phyloP scores from a whole-genome alignment of 768 basidiomycete genomes.

The Botryobasidium botryosum region DNA sequence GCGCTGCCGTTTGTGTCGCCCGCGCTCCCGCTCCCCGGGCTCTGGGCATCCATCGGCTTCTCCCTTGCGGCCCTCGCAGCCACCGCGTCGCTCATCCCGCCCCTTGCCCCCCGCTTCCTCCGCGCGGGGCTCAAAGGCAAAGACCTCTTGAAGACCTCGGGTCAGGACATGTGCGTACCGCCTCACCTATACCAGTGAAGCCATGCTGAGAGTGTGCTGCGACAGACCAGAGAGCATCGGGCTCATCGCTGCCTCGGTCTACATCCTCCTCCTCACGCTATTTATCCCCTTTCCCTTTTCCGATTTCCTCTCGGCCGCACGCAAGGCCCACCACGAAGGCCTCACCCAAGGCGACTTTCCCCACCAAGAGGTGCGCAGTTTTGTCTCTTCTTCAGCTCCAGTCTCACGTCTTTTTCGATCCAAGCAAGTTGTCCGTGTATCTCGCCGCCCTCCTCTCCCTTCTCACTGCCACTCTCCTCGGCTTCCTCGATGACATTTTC shows the following conservation, averaged over 20 bases:
- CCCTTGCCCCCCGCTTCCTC: conserved; percentile 63
- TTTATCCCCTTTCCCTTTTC: conserved; percentile 96
- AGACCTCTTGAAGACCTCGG: conserved; percentile 73
- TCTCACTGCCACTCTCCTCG: conserved; percentile 81
- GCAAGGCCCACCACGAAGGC: conserved; percentile 32
- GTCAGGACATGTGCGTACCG: conserved; percentile 43
- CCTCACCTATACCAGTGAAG: not conserved
- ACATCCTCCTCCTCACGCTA: conserved; percentile 70
- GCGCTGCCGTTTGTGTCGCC: conserved; percentile 7
- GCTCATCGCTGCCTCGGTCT: conserved; percentile 76
- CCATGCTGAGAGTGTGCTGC: conserved; percentile 2
- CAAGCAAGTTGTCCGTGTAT: conserved; percentile 68
- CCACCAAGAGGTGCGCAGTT: conserved; percentile 36
- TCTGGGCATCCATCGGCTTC: conserved; percentile 70
- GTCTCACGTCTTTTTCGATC: not conserved
- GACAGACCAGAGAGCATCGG: conserved; percentile 85
- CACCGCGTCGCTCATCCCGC: conserved; percentile 65
- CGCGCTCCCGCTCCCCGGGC: conserved; percentile 17
- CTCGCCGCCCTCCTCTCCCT: conserved; percentile 85
- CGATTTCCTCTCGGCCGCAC: conserved; percentile 32
- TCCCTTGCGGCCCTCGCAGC: conserved; percentile 67
- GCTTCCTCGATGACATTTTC: conserved; percentile 93
- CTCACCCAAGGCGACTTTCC: conserved; percentile 54
- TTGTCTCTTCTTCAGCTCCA: not conserved
- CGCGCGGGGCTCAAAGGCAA: conserved; percentile 68